A percentile compares a stretch with the other conserved stretches of the same genome.
These are phyloP conservation scores for Backusella psychrophila DNA, from an alignment of 192 early-diverging fungal genomes.

Conservation along the genomic window DNA sequence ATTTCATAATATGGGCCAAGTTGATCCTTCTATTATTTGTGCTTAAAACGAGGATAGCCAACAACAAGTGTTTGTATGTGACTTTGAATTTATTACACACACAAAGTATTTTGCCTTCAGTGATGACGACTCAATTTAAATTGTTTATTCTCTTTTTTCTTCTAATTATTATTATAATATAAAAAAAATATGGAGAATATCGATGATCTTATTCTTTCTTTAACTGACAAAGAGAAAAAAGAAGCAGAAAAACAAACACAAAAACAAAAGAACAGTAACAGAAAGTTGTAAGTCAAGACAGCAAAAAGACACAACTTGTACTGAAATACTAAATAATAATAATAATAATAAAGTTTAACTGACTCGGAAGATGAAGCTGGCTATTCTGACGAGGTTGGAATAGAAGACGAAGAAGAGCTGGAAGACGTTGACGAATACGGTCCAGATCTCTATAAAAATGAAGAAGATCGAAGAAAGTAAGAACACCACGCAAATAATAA, in stretches of 20 bases:
- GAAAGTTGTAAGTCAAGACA: neutral
- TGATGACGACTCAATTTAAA: neutral
- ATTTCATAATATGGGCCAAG: too few species aligned
- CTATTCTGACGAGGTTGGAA: slow-evolving; percentile 37
- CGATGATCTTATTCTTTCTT: slow-evolving; percentile 31
- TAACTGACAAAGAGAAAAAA: slow-evolving; percentile 20
- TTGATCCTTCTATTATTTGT: too few species aligned
- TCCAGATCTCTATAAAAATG: slow-evolving; percentile 71
- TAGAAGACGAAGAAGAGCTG: slow-evolving; percentile 53
- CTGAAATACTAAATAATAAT: too few species aligned
- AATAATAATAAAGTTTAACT: slow-evolving; percentile 2
- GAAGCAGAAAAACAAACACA: neutral
- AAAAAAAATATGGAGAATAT: slow-evolving; percentile 21
- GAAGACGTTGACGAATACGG: slow-evolving; percentile 67
- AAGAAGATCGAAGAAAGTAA: slow-evolving; percentile 54
- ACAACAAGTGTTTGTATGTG: too few species aligned
- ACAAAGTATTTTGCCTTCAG: too few species aligned
- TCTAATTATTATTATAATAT: neutral
- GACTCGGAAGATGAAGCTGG: slow-evolving; percentile 41
- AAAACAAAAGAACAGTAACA: slow-evolving; percentile 6
- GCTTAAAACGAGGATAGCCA: too few species aligned
- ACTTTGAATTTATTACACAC: too few species aligned
- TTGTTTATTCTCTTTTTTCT: neutral
- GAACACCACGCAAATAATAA: neutral
- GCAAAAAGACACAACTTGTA: neutral